Percentiles rank a stretch among this genome's conserved stretches.
phyloP scores from a whole-genome alignment of 306 rosid species.

The Dryas octopetala region DNA sequence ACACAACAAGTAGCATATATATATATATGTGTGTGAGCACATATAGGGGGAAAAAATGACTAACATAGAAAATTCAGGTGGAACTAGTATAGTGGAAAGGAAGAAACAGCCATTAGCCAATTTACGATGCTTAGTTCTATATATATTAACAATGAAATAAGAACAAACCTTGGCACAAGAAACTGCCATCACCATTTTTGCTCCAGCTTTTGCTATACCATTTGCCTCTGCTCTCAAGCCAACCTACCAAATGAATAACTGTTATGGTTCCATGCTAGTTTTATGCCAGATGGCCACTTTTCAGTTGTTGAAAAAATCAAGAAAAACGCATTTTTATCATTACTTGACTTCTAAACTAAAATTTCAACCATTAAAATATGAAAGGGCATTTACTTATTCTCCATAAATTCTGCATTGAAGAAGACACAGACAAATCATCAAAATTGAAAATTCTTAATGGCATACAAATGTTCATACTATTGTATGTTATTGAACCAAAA shows the following conservation, averaged over 20 bases:
- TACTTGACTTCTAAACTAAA: neutral
- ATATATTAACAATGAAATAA: neutral
- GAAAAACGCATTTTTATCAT: too few species aligned
- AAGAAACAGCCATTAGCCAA: neutral
- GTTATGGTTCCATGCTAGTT: constrained; percentile 16
- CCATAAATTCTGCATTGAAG: neutral
- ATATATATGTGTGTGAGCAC: too few species aligned
- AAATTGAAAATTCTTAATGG: neutral
- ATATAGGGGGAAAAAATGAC: neutral
- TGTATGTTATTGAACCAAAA: neutral
- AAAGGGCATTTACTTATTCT: neutral
- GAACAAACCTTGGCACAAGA: constrained; percentile 90
- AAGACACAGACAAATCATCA: neutral
- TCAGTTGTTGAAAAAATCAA: too few species aligned
- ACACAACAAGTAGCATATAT: too few species aligned
- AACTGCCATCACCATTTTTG: constrained; percentile 99
- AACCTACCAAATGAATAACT: constrained; percentile 52
- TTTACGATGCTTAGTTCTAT: neutral
- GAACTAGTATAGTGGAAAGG: neutral
- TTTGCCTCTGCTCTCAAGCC: constrained; percentile 95
- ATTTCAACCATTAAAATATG: neutral
- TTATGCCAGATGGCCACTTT: too few species aligned
- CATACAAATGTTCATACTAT: neutral
- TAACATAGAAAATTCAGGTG: neutral
- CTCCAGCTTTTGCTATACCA: constrained; percentile 95